phyloP scores from a whole-genome alignment of 805 yeast genomes.

The Saccharomyces paradoxus region DNA sequence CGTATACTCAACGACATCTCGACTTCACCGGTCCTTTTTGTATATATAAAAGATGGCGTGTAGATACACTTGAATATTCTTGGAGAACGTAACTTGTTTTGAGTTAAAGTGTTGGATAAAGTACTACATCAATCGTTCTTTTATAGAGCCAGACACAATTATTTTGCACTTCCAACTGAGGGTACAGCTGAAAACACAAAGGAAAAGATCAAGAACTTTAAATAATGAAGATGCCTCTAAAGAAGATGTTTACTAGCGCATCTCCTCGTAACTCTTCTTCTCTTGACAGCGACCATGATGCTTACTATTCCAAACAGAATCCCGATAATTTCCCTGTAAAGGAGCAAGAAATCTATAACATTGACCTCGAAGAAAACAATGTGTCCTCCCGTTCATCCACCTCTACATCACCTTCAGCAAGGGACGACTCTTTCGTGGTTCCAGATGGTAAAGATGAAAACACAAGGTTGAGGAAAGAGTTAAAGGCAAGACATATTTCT shows the following conservation, averaged over 20 bases:
- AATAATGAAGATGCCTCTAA: neutral
- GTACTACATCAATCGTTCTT: neutral
- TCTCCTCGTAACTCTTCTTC: neutral
- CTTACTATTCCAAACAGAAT: neutral
- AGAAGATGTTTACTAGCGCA: neutral
- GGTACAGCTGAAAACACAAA: neutral
- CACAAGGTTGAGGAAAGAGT: conserved; percentile 19
- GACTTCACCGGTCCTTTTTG: neutral
- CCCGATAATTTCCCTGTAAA: neutral
- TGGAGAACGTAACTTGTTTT: neutral
- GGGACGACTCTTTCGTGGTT: neutral
- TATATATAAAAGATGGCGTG: neutral
- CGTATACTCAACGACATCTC: neutral
- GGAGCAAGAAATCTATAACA: neutral
- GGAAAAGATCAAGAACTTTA: neutral
- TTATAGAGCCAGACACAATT: neutral
- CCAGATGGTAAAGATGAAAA: conserved; percentile 13
- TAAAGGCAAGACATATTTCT: conserved; percentile 51
- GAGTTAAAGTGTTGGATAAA: neutral
- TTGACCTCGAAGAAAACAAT: neutral
- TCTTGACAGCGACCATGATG: neutral
- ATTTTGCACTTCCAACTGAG: neutral
- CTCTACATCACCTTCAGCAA: neutral
- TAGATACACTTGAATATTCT: neutral
- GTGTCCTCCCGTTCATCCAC: neutral